These are phyloP conservation scores for Coemansia sp. DNA, from an alignment of 192 early-diverging fungal genomes.

Conservation along the genomic window DNA sequence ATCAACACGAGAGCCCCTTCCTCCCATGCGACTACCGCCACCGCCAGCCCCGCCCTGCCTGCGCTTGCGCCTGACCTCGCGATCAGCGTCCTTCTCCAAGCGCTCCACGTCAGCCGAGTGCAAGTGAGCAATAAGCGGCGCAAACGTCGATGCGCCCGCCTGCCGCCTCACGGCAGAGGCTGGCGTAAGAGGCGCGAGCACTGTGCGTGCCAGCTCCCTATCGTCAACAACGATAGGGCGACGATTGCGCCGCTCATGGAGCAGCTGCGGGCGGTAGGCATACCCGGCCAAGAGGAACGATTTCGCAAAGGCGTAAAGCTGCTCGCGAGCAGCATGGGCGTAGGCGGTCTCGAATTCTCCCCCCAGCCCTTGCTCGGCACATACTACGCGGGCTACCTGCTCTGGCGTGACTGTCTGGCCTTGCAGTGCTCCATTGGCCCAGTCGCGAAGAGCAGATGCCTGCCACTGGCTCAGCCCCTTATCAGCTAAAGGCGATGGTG, in stretches of 20 bases:
- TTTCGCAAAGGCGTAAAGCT: constrained; percentile 82
- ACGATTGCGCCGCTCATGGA: constrained; percentile 21
- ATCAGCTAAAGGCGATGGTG: background rate
- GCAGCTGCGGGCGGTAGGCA: constrained; percentile 66
- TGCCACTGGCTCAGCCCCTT: background rate
- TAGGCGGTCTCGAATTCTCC: constrained; percentile 92
- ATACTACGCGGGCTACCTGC: constrained; percentile 77
- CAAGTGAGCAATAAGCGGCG: constrained; percentile 65
- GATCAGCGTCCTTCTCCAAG: constrained; percentile 78
- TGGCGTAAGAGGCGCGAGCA: constrained; percentile 63
- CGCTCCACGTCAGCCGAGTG: constrained; percentile 73
- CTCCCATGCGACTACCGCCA: background rate
- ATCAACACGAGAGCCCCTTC: background rate
- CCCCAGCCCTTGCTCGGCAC: constrained; percentile 71
- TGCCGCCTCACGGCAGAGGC: constrained; percentile 51
- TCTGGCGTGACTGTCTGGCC: constrained; percentile 64
- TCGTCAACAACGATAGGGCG: constrained; percentile 57
- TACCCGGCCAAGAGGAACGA: constrained; percentile 81
- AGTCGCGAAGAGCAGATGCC: constrained; percentile 1
- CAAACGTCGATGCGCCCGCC: constrained; percentile 55
- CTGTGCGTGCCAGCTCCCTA: constrained; percentile 67
- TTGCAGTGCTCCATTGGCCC: constrained; percentile 35
- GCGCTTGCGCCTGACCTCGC: constrained; percentile 81
- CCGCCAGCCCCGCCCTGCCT: constrained; percentile 58
- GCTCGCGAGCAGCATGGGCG: constrained; percentile 91